Evolutionary conservation across 1,139 yeast species (phyloP), one percentile per base, ranked within the genome.

Genomic region (Candida anutae): DNA sequence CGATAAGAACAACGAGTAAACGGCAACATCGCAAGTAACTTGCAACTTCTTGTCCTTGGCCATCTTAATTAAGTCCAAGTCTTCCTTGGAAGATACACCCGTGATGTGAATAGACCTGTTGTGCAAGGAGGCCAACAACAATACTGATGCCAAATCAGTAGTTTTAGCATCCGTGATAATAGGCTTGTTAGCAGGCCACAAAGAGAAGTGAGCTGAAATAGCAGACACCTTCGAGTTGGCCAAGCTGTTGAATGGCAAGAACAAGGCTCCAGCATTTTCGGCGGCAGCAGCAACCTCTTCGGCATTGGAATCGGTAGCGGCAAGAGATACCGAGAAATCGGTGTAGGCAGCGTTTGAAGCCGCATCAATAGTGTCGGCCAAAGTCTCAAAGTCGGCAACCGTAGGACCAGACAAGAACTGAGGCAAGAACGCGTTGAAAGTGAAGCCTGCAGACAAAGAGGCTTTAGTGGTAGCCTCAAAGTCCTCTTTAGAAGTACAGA

Each of bases 91-190:
- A 28, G 83, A 74, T 31, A 90, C 90, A 42, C 83, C 87, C 33
- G 95, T 84, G 42, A 90, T 77, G 56, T 90, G 98, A 39, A 90
- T 81, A 26, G 88, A 68, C 49, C 95, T 73, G 59, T 65, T 73
- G 65, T 84, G 88, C 50, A 90, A 73, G 23, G 95, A 82, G 29
- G 97, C 95, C 58, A 90, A 67, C 50, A 90, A 70, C 51, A 90
- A 64, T 29, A 88, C 81, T 5, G 95, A 82, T 13, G 98, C 97
- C 48, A 90, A 69, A 48, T 85, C 93, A 25, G 96, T 83, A 16
- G 93, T 77, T 53, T 76, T 78, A 26, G 97, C 96, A 58, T 90
- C 96, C 26, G 95, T 85, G 41, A 88, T 71, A 39, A 90, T 82
- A 37, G 94, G 93, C 63, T 85, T 87, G 48, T 59, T 58, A 30